A percentile compares a stretch with the other conserved stretches of the same genome.
These are phyloP conservation scores for Komagataella kurtzmanii DNA, from an alignment of 805 yeast species.

Conservation along the genomic window DNA sequence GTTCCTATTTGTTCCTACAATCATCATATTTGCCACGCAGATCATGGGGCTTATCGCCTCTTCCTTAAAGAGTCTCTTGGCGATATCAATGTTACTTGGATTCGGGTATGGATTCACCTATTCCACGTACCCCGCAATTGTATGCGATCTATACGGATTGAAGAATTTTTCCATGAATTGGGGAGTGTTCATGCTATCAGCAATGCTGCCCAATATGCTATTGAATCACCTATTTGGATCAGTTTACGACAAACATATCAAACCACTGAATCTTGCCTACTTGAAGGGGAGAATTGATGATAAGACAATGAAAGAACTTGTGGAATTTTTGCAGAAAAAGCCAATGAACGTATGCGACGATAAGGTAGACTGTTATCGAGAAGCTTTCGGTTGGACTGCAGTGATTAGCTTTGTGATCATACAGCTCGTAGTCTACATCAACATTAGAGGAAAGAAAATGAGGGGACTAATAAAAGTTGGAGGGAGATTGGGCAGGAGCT, in stretches of 20 bases:
- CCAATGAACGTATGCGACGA: slow-evolving; percentile 17
- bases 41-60: slow-evolving; percentile 24
- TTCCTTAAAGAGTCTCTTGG: slow-evolving; percentile 25
- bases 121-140: slow-evolving; percentile 62
- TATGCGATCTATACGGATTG: slow-evolving; percentile 67
- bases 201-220: slow-evolving; percentile 44
- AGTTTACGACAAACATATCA: slow-evolving; percentile 37
- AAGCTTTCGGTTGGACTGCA: slow-evolving; percentile 8
- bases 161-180: slow-evolving; percentile 54
- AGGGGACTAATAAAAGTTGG: background rate
- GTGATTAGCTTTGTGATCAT: background rate
- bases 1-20: slow-evolving; percentile 39
- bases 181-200: slow-evolving; percentile 60
- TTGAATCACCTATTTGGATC: slow-evolving; percentile 53
- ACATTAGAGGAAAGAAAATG: background rate
- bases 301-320: background rate
- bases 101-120: slow-evolving; percentile 62
- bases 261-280: background rate
- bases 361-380: slow-evolving; percentile 24
- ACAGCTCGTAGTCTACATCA: background rate
- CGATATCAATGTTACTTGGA: slow-evolving; percentile 46
- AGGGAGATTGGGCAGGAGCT: background rate
- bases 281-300: too few relatives aligned
- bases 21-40: slow-evolving; percentile 36
- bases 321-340: slow-evolving; percentile 9